Evolutionary conservation across 148 eudicot species (phyloP), one percentile per base, ranked within the genome.

Genomic region (Rhododendron molle): DNA sequence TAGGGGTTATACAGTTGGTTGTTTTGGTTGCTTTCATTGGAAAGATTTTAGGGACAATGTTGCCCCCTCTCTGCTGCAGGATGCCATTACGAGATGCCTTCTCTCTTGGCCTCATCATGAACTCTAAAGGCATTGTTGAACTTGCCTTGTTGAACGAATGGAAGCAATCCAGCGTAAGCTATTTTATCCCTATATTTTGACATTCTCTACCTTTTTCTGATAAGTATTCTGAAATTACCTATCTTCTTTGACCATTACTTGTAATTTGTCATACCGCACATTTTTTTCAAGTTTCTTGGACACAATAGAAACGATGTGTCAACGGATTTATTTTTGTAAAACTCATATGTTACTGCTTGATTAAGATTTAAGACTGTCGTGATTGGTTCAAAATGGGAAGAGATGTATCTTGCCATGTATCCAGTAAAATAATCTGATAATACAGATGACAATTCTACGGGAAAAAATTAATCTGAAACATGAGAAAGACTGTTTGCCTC

Each of bases 51-150:
- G 86, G 89, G 21, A 89, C 91, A 58, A 7, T 94, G 30, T 26
- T 83, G 18, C 87, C 90, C 47, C 95, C 92, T 1, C 78, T 89
- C n/a, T 84, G 40, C 76, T 87, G 73, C 72, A 78, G 87, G 23
- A 76, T 91, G 84, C 80, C 86, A 1, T 6, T 89, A 23, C n/a
- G 72, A 23, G 97, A 95, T 58, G 85, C 97, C 44, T 38, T 92
- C 5, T 87, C 90, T 15, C 92, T 94, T 50, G 87, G 89, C 65
- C 89, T 90, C 76, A 88, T 95, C 49, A 89, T 95, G 93, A 90
- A 88, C 54, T 81, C 92, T 79, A 95, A 89, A 88, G 97, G 98
- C 40, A 54, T 92, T 34, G 89, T 94, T 4, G 97, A 94, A 26
- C 62, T 91, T 74, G 87, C 88, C 38, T 0, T 83, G 12, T 83